Percentiles rank a stretch among this genome's conserved stretches.
Evolutionary conservation across 2,329 filamentous ascomycete genomes (phyloP).

Genomic region (Xylariaceae sp.): DNA sequence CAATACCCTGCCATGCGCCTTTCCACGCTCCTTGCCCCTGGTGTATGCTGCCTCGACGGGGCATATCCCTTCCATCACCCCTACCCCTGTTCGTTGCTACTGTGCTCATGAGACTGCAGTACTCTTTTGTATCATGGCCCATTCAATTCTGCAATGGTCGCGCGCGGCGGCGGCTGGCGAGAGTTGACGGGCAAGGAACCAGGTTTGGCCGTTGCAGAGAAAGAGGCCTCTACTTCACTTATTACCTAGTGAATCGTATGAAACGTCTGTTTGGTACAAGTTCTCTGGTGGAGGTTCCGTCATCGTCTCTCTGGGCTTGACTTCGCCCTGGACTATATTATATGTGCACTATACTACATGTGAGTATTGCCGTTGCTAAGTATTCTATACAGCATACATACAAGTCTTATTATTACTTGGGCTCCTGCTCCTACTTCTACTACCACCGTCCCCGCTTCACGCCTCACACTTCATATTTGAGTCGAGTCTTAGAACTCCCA

Average conservation of each 20-base stretch:
- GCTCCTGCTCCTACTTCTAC: constrained; percentile 20
- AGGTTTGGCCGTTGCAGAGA: constrained; percentile 15
- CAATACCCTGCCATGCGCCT: constrained; percentile 6
- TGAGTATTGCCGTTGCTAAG: constrained; percentile 17
- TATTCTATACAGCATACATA: constrained; percentile 15
- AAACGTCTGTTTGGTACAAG: constrained; percentile 11
- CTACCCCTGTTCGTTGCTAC: not conserved
- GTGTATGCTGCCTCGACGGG: constrained; percentile 14
- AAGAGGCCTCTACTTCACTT: no score
- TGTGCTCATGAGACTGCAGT: not conserved
- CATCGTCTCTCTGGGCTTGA: constrained; percentile 12
- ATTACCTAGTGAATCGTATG: constrained; percentile 15
- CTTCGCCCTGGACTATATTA: constrained; percentile 12
- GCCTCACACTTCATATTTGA: constrained; percentile 34
- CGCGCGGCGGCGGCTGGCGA: no score
- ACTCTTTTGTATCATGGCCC: constrained; percentile 13
- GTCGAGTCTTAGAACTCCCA: constrained; percentile 25
- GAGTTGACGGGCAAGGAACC: constrained; percentile 21
- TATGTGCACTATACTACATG: constrained; percentile 24
- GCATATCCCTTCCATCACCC: constrained; percentile 8
- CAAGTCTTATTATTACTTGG: constrained; percentile 17
- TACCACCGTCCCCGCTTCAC: constrained; percentile 19
- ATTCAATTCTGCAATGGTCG: constrained; percentile 14
- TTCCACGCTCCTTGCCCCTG: constrained; percentile 17
- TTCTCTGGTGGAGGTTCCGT: constrained; percentile 8